phyloP scores from a whole-genome alignment of 345 rosid genomes.

The Arabidopsis suecica region DNA sequence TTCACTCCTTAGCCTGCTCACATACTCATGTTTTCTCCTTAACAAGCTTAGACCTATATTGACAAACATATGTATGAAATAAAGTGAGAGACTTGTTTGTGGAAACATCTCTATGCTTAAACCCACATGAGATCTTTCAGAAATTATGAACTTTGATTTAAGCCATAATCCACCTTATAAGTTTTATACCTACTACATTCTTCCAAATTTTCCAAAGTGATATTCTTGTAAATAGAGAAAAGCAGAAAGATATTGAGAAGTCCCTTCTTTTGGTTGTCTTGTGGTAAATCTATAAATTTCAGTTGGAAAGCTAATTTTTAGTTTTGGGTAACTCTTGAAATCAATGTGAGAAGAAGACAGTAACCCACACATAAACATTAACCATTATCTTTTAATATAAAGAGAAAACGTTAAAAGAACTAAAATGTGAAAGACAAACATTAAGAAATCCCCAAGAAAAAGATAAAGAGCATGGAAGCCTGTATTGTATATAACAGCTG shows the following conservation, averaged over 20 bases:
- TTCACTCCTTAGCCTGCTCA: conserved; percentile 2
- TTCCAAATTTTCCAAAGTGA: too few relatives aligned
- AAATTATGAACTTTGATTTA: not conserved
- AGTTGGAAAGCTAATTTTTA: not conserved
- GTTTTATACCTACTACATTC: too few relatives aligned
- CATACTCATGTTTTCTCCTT: conserved; percentile 9
- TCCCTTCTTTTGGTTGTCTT: too few relatives aligned
- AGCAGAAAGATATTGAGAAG: too few relatives aligned
- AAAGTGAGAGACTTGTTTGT: not conserved
- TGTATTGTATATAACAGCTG: conserved; percentile 32
- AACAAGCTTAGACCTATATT: not conserved
- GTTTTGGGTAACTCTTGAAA: not conserved
- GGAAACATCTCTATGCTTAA: not conserved
- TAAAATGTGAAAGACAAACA: conserved; percentile 29
- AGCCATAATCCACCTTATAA: not conserved
- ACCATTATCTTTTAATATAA: conserved; percentile 25
- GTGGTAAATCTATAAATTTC: not conserved
- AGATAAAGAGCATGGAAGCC: not conserved
- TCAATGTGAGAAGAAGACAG: not conserved
- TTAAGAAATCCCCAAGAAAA: not conserved
- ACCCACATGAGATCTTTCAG: not conserved
- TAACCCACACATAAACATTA: not conserved
- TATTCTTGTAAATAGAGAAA: too few relatives aligned
- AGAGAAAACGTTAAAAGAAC: not conserved
- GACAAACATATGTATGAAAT: conserved; percentile 25